These are phyloP conservation scores for Podaxis sp. DNA, from an alignment of 768 basidiomycete genomes.

Conservation along the genomic window DNA sequence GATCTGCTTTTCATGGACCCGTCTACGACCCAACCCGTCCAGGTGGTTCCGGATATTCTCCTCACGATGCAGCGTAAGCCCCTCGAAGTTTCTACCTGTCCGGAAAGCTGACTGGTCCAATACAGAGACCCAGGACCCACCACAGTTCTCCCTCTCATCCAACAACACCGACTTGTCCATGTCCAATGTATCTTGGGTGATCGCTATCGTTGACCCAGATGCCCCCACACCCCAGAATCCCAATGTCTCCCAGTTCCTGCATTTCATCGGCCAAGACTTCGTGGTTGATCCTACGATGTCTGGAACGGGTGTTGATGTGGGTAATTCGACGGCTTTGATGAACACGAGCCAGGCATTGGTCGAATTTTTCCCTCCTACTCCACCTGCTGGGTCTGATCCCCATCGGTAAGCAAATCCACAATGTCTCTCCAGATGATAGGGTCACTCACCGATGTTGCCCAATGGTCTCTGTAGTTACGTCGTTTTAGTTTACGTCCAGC, in stretches of 20 bases:
- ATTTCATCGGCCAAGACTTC: slow-evolving; percentile 42
- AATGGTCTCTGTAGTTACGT: slow-evolving; percentile 29
- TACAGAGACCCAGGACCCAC: slow-evolving; percentile 34
- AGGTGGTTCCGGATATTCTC: slow-evolving; percentile 36
- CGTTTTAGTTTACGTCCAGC: slow-evolving; percentile 33
- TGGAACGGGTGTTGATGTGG: slow-evolving; percentile 8
- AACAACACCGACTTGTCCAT: slow-evolving; percentile 23
- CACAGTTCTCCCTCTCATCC: slow-evolving; percentile 30
- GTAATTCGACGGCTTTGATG: slow-evolving; percentile 22
- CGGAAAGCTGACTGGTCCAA: background rate
- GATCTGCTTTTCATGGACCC: slow-evolving; percentile 39
- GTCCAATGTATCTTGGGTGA: slow-evolving; percentile 32
- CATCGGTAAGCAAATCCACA: slow-evolving; percentile 35
- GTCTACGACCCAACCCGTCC: slow-evolving; percentile 24
- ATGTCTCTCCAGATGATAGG: background rate
- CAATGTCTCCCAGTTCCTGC: slow-evolving; percentile 35
- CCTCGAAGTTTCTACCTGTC: background rate
- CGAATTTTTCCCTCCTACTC: slow-evolving; percentile 38
- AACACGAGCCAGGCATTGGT: slow-evolving; percentile 40
- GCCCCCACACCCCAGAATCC: slow-evolving; percentile 40
- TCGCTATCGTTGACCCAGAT: slow-evolving; percentile 44
- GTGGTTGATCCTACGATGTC: slow-evolving; percentile 25
- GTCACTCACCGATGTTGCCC: background rate
- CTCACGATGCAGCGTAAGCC: slow-evolving; percentile 36
- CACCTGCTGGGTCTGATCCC: slow-evolving; percentile 40